Base-by-base conservation (phyloP, 2,329 filamentous ascomycete species). In the Xylariales sp. region DNA sequence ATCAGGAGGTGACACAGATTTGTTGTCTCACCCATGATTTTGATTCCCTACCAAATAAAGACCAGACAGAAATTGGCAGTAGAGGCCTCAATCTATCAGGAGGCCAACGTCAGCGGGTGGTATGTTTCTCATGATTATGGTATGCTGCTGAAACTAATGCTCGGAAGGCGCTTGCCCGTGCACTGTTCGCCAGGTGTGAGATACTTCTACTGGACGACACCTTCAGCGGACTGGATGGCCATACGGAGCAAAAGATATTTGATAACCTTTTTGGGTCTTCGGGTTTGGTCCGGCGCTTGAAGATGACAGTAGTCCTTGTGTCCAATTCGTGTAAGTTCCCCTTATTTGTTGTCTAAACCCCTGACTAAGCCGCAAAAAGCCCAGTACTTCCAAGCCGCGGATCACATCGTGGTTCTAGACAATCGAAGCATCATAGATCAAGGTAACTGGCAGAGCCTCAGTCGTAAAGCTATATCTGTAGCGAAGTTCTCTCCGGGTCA, bases 361-460 rank as follows among this genome's bases (percentile, higher is more conserved):
- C n/a, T n/a, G n/a, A n/a, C n/a, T n/a, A n/a, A n/a, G n/a, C n/a
- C n/a, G n/a, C n/a, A n/a, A n/a, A 8, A 27, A 57, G 60, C 56
- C 3, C 53, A 61, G 21, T 56, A 64, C 38, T 65, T 72, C 10
- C 52, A 59, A 14, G 46, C 65, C 5, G 65, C 63, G 7, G 66
- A 73, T 48, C 55, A 67, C 5, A 52, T 74, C 9, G 46, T 73
- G 12, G 51, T 68, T 4, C 58, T 74, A 1, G 57, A 59, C 31
- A 33, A 58, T 33, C 57, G 58, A 2, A 51, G 47, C 1, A 59
- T 72, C 6, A 43, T 50, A 7, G 60, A 68, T 20, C 63, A 67
- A 46, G 68, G 69, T 2, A 46, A 45, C 9, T 71, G 67, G 55
- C 52, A 61, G 5, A 52, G 59, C 3, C 49, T 71, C 11, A 57